Conservation (phyloP, 2,329 filamentous ascomycete species). For the Ceratocystis papillata region DNA sequence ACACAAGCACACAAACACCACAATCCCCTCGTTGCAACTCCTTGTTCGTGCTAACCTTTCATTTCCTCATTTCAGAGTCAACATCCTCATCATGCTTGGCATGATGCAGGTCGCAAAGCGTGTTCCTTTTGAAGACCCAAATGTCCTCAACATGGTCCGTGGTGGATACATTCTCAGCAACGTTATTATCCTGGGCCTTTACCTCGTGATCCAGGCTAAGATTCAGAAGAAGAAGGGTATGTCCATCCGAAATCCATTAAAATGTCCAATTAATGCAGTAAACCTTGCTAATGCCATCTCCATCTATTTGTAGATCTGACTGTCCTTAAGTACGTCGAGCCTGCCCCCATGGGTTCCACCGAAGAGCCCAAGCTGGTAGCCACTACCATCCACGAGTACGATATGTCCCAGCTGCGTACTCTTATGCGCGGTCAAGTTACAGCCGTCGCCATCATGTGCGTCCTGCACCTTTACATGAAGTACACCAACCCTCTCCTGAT, state of each 20-base stretch:
- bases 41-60: neutral
- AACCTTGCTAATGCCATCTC: conserved; percentile 20
- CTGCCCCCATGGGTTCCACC: conserved; percentile 78
- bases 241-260: conserved; percentile 26
- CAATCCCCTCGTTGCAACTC: neutral
- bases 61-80: conserved; percentile 49
- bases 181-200: conserved; percentile 71
- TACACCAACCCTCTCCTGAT: conserved; percentile 99
- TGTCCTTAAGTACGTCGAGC: conserved; percentile 97
- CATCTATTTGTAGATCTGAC: conserved; percentile 61
- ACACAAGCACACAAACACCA: neutral
- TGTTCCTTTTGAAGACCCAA: conserved; percentile 80
- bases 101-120: conserved; percentile 99
- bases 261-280: neutral
- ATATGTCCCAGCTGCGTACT: conserved; percentile 68
- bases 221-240: conserved; percentile 97
- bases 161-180: conserved; percentile 51
- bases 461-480: conserved; percentile 99
- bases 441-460: conserved; percentile 94
- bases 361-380: conserved; percentile 95
- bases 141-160: conserved; percentile 47
- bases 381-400: conserved; percentile 93
- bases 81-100: conserved; percentile 86
- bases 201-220: conserved; percentile 71
- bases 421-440: conserved; percentile 86